These are phyloP conservation scores for Eutrema salsugineum DNA, from an alignment of 441 rosid genomes.

Conservation along the genomic window DNA sequence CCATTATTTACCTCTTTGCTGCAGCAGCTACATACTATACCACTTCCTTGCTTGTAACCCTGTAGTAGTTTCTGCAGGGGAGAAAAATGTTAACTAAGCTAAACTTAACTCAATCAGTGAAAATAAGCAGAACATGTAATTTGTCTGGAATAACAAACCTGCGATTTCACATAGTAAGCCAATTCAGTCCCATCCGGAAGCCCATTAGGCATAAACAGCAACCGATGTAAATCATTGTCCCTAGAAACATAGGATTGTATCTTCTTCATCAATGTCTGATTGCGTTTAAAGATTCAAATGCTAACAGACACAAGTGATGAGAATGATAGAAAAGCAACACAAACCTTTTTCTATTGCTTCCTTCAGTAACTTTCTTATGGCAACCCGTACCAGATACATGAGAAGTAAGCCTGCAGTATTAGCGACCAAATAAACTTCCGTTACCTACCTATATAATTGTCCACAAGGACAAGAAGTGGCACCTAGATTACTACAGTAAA, in stretches of 20 bases:
- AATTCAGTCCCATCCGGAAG: constrained; percentile 94
- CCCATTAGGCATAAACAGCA: constrained; percentile 79
- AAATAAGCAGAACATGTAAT: neutral
- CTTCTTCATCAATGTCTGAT: neutral
- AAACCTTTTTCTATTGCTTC: constrained; percentile 73
- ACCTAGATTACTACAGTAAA: neutral
- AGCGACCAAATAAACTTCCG: constrained; percentile 13
- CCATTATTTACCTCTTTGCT: constrained; percentile 56
- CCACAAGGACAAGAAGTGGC: neutral
- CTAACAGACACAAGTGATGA: neutral
- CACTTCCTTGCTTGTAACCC: constrained; percentile 87
- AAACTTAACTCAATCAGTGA: constrained; percentile 19
- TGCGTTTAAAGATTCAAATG: constrained; percentile 7
- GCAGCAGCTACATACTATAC: constrained; percentile 84
- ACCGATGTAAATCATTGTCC: constrained; percentile 93
- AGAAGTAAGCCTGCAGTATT: constrained; percentile 46
- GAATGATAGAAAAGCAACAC: neutral
- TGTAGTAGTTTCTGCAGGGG: constrained; percentile 55
- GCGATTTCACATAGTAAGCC: constrained; percentile 71
- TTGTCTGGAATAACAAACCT: constrained; percentile 46
- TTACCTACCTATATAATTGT: neutral
- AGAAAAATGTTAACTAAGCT: constrained; percentile 37
- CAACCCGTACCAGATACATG: constrained; percentile 32
- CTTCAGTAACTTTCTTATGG: constrained; percentile 64
- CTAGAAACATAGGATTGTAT: constrained; percentile 34